These are phyloP conservation scores for Cyberlindnera petersonii DNA, from an alignment of 805 yeast genomes.

Conservation along the genomic window DNA sequence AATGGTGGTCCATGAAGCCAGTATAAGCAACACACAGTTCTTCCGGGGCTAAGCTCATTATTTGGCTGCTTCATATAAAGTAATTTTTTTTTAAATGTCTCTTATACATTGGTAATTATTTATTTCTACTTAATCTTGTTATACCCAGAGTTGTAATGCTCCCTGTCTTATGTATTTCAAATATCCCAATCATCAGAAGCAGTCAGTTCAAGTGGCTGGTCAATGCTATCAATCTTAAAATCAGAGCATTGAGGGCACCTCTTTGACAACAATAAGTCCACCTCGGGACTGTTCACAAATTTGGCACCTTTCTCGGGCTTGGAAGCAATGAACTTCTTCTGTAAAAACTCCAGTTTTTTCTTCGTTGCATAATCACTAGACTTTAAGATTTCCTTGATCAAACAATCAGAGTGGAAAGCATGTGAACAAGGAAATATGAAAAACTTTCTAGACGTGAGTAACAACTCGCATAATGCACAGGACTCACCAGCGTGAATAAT, in stretches of 20 bases:
- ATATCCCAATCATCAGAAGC: slow-evolving; percentile 47
- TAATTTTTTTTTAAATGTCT: slow-evolving; percentile 1
- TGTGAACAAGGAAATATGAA: slow-evolving; percentile 87
- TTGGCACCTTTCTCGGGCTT: slow-evolving; percentile 26
- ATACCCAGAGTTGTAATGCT: too few relatives aligned
- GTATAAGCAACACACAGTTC: slow-evolving; percentile 61
- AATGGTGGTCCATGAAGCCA: slow-evolving; percentile 65
- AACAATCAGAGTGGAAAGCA: slow-evolving; percentile 84
- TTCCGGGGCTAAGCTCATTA: slow-evolving; percentile 37
- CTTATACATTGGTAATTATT: slow-evolving; percentile 3
- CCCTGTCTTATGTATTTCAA: too few relatives aligned
- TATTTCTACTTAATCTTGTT: not conserved
- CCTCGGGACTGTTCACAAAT: slow-evolving; percentile 36
- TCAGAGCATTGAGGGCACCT: slow-evolving; percentile 80
- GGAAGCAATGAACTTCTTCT: slow-evolving; percentile 30
- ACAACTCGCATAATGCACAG: slow-evolving; percentile 66
- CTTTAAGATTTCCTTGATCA: slow-evolving; percentile 54
- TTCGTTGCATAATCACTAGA: slow-evolving; percentile 67
- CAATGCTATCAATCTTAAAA: slow-evolving; percentile 63
- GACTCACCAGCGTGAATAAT: slow-evolving; percentile 80
- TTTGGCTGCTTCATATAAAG: not conserved
- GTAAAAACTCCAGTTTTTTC: slow-evolving; percentile 53
- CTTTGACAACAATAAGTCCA: slow-evolving; percentile 55
- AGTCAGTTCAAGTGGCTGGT: slow-evolving; percentile 49
- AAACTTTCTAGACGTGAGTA: slow-evolving; percentile 70